Evolutionary conservation across 176 grass and related monocot species (phyloP).

Genomic region (Musa schizocarpa): DNA sequence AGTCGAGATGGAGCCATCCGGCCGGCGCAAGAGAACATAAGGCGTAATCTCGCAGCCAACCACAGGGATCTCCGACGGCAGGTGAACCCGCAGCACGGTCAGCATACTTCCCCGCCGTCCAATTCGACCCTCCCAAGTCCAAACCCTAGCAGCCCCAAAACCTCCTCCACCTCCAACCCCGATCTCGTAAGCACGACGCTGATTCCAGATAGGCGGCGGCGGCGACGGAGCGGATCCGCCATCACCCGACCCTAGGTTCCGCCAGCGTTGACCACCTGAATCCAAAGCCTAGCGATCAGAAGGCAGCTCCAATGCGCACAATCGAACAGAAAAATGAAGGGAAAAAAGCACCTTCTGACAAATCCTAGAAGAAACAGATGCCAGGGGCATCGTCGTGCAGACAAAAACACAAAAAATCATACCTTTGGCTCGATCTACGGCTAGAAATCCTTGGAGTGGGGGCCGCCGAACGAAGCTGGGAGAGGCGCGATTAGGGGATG

Average conservation of each 20-base stretch:
- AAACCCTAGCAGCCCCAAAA: constrained; percentile 14
- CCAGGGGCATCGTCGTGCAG: not conserved
- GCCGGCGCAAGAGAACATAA: constrained; percentile 21
- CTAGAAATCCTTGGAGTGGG: not conserved
- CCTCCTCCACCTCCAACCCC: not conserved
- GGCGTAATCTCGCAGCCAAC: constrained; percentile 32
- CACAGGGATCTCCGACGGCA: constrained; percentile 28
- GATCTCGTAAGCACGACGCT: not conserved
- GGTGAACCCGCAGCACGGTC: constrained; percentile 26
- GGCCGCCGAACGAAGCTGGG: not conserved
- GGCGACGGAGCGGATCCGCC: constrained; percentile 13
- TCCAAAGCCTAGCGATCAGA: constrained; percentile 9
- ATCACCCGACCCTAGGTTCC: constrained; percentile 12
- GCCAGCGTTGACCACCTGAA: constrained; percentile 21
- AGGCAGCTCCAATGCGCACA: not conserved
- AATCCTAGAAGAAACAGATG: not conserved
- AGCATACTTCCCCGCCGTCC: constrained; percentile 19
- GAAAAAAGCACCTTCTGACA: not conserved
- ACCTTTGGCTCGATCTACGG: not conserved
- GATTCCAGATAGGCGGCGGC: not conserved
- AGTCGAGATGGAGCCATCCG: constrained; percentile 19
- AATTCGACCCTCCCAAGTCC: constrained; percentile 9
- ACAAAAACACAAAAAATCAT: not conserved
- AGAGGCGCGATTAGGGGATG: not conserved
- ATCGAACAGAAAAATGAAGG: not conserved